Base-by-base conservation (phyloP, 1,284 basidiomycete genomes). In the Stereum hirsutum region DNA sequence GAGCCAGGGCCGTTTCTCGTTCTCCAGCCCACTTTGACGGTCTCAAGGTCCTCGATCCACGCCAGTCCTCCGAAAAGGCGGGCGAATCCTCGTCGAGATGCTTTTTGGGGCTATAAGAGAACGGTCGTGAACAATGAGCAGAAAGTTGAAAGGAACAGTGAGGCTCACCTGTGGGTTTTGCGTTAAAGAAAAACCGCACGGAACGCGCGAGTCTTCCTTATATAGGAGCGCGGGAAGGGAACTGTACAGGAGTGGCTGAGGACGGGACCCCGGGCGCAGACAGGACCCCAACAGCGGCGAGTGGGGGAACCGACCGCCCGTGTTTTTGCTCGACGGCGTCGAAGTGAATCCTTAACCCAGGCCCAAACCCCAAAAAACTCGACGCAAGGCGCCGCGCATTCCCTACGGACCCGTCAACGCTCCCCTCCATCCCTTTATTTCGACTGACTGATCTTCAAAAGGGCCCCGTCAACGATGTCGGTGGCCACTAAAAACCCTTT, bases 401-500 rank as follows among this genome's bases (percentile, higher is more conserved):
- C 28, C 28, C 28, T 30, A 30, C 28, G n/a, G 28, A n/a, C n/a
- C 30, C 48, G 46, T 49, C 49, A 48, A 42, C 47, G 17, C 11
- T 34, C 33, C 15, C 10, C 21, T 34, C 21, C n/a, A n/a, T n/a
- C n/a, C n/a, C n/a, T n/a, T 45, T 42, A 43, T 53, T 52, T 50
- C 51, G 56, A 56, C 65, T 68, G 68, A 73, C 60, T 61, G 65
- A 56, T 57, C 56, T n/a, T 51, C 48, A 55, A 68, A 72, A 67
- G 63, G 72, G 74, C 77, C 73, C 78, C 77, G 72, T 71, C 74
- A 69, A 78, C 61, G 55, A 88, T 88, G 86, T 87, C 85, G 81
- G 86, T 89, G 78, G 86, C 81, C 69, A 80, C 78, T 60, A 79
- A 68, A 75, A 89, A 89, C 68, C 77, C 77, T 53, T 89, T 89